Conservation (phyloP, 164 flowering plant species). For the Liquidambar formosana region DNA sequence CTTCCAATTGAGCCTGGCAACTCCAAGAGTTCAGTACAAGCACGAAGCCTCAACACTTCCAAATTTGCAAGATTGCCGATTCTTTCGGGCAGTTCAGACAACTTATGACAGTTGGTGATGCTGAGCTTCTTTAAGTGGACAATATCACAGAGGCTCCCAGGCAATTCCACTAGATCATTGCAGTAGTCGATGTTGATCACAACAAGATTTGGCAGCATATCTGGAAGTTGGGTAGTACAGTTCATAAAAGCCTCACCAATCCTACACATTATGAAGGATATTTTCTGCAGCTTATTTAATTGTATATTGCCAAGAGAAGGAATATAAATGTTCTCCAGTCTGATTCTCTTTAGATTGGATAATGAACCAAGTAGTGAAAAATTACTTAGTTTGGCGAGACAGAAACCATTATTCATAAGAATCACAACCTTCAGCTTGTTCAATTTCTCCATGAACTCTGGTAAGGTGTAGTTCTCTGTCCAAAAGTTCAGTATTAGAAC, state of each 20-base stretch:
- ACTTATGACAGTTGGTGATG: too few relatives aligned
- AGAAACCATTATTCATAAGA: conserved; percentile 16
- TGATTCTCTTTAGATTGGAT: too few relatives aligned
- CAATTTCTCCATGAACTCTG: conserved; percentile 25
- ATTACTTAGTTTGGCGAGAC: conserved; percentile 18
- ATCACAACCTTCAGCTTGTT: conserved; percentile 27
- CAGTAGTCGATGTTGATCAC: conserved; percentile 44
- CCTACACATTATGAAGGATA: too few relatives aligned
- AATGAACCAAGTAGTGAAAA: too few relatives aligned
- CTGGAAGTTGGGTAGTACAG: conserved; percentile 1
- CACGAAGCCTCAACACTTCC: too few relatives aligned
- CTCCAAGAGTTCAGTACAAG: too few relatives aligned
- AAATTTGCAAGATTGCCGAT: conserved; percentile 29
- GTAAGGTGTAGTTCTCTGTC: conserved; percentile 20
- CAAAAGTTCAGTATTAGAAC: conserved; percentile 29
- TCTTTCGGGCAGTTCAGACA: too few relatives aligned
- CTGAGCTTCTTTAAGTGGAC: too few relatives aligned
- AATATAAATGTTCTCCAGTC: too few relatives aligned
- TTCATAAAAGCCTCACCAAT: too few relatives aligned
- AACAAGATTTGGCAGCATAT: conserved; percentile 29
- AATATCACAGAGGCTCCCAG: conserved; percentile 29
- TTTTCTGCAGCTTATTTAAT: conserved; percentile 31
- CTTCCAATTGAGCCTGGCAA: conserved; percentile 33
- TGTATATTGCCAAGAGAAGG: conserved; percentile 11
- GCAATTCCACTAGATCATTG: conserved; percentile 33